Evolutionary conservation across 2,329 filamentous ascomycete species (phyloP).

Genomic region (Trichoderma arundinaceum): DNA sequence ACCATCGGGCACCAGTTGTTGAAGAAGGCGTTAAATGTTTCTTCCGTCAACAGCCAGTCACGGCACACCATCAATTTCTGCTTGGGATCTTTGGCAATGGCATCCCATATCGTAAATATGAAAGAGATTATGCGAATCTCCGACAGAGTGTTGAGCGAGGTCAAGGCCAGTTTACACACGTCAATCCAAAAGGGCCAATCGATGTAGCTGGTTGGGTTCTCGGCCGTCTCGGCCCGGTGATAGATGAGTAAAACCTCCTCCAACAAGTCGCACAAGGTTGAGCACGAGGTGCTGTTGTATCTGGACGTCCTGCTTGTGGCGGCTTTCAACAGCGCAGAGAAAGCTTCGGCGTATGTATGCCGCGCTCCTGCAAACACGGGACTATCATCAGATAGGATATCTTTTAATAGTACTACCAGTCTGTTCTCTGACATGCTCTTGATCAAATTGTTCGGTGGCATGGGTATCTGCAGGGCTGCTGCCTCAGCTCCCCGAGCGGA

Average conservation of each 20-base stretch:
- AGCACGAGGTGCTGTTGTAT: constrained; percentile 83
- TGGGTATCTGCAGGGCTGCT: constrained; percentile 64
- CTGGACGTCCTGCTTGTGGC: constrained; percentile 76
- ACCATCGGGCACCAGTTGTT: constrained; percentile 98
- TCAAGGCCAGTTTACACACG: constrained; percentile 77
- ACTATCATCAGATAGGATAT: constrained; percentile 67
- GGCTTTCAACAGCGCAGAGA: constrained; percentile 74
- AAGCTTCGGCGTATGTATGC: constrained; percentile 76
- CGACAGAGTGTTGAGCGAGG: constrained; percentile 86
- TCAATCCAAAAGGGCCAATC: constrained; percentile 87
- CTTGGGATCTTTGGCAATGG: constrained; percentile 66
- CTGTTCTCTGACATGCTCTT: constrained; percentile 89
- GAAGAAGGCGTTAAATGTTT: constrained; percentile 80
- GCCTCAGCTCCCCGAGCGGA: constrained; percentile 65
- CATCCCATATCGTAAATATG: constrained; percentile 79
- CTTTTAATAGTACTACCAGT: constrained; percentile 79
- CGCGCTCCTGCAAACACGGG: constrained; percentile 53
- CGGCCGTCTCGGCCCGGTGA: constrained; percentile 53
- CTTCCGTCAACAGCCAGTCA: constrained; percentile 75
- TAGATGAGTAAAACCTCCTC: constrained; percentile 77
- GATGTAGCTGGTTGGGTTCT: constrained; percentile 54
- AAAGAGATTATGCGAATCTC: constrained; percentile 86
- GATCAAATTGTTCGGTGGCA: constrained; percentile 71
- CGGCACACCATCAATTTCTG: constrained; percentile 74
- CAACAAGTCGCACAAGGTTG: constrained; percentile 88